phyloP scores from a whole-genome alignment of 106 monocot genomes.

The Agapanthus africanus region DNA sequence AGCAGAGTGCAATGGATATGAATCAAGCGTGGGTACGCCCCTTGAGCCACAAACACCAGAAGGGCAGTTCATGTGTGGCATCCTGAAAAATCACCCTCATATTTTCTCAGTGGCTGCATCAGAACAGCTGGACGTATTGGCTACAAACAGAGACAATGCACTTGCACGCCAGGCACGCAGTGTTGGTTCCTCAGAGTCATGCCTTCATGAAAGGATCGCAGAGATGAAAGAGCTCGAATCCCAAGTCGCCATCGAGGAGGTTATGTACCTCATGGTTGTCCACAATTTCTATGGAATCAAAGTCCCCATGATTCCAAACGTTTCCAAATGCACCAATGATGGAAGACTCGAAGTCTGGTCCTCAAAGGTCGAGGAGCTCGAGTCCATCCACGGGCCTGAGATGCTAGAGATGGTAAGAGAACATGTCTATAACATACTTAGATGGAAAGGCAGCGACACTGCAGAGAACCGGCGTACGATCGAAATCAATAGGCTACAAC shows the following conservation, averaged over 20 bases:
- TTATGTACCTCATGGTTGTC: conserved; percentile 63
- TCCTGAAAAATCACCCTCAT: conserved; percentile 56
- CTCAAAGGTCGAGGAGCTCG: conserved; percentile 40
- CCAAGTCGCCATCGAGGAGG: conserved; percentile 41
- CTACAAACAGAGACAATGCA: conserved; percentile 34
- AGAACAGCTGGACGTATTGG: conserved; percentile 43
- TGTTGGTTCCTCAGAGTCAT: conserved; percentile 34
- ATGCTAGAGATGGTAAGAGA: conserved; percentile 39
- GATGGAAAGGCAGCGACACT: no score
- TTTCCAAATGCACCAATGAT: conserved; percentile 23
- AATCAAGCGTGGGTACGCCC: conserved; percentile 32
- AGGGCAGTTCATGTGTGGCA: conserved; percentile 43
- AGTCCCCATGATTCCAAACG: conserved; percentile 50
- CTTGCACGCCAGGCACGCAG: conserved; percentile 36
- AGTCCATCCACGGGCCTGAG: conserved; percentile 41
- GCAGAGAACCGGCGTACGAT: no score
- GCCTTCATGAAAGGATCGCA: conserved; percentile 59
- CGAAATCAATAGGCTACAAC: conserved; percentile 37
- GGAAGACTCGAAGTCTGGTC: conserved; percentile 33
- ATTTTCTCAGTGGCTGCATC: conserved; percentile 36
- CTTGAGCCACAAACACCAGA: conserved; percentile 44
- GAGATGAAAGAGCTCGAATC: conserved; percentile 47
- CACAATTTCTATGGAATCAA: conserved; percentile 43
- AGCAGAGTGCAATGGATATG: conserved; percentile 32
- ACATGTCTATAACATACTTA: conserved; percentile 38